Conservation (phyloP, 2,329 filamentous ascomycete genomes). For the Colletotrichum aenigma region DNA sequence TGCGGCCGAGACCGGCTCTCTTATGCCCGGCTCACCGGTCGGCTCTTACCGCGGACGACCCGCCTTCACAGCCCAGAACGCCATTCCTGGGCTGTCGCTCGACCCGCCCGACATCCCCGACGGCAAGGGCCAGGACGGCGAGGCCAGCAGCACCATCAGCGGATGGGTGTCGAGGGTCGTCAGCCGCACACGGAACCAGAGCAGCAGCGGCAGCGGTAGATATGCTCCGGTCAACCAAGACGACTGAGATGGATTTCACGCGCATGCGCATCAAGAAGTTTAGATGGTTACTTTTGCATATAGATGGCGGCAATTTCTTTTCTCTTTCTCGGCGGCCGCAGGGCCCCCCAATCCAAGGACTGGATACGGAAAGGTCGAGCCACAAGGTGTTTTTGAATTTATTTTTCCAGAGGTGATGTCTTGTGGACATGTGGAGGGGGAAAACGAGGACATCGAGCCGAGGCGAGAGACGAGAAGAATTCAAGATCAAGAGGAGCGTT, state of each 20-base stretch:
- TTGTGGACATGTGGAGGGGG: neutral
- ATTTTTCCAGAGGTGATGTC: neutral
- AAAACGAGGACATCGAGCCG: neutral
- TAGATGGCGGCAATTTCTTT: conserved; percentile 33
- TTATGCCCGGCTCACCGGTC: conserved; percentile 81
- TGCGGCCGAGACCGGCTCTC: conserved; percentile 76
- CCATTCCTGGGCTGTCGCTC: conserved; percentile 82
- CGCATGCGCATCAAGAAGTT: neutral
- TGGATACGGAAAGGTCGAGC: conserved; percentile 7
- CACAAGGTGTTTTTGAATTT: neutral
- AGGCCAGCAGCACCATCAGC: conserved; percentile 46
- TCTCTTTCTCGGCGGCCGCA: neutral
- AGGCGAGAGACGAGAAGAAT: neutral
- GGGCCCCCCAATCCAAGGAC: neutral
- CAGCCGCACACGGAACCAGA: conserved; percentile 41
- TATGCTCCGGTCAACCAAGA: conserved; percentile 48
- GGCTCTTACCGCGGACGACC: conserved; percentile 70
- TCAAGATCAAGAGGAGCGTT: neutral
- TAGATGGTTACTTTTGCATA: conserved; percentile 35
- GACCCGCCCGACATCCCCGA: conserved; percentile 72
- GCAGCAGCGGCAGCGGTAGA: conserved; percentile 35
- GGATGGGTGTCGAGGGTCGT: conserved; percentile 54
- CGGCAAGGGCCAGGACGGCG: conserved; percentile 45
- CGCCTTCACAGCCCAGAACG: conserved; percentile 62
- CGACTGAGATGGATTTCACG: conserved; percentile 25